A percentile compares a stretch with the other conserved stretches of the same genome.
These are phyloP conservation scores for Thalassiosira livingstoniorum DNA, from an alignment of 352 stramenopile genomes.

Conservation along the genomic window DNA sequence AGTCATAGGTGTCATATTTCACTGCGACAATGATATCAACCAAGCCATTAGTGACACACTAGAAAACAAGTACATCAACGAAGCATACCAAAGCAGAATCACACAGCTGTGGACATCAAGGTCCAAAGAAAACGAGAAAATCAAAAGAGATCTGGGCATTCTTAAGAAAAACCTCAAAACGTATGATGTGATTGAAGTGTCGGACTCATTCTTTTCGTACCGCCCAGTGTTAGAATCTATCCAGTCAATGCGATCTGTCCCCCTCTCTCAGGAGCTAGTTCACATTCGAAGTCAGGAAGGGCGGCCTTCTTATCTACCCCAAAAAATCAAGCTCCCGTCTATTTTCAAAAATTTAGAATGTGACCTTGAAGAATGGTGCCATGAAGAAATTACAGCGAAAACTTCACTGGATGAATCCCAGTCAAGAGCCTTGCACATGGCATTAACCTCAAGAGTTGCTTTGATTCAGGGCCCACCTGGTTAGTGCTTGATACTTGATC, in stretches of 20 bases:
- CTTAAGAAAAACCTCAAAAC: slow-evolving; percentile 34
- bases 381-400: slow-evolving; percentile 64
- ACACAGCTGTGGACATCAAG: neutral
- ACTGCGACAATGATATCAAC: slow-evolving; percentile 39
- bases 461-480: slow-evolving; percentile 88
- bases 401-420: slow-evolving; percentile 86
- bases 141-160: neutral
- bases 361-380: slow-evolving; percentile 38
- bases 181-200: slow-evolving; percentile 63
- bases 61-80: slow-evolving; percentile 35
- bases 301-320: slow-evolving; percentile 43
- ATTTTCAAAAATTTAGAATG: slow-evolving; percentile 33
- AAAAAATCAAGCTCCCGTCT: slow-evolving; percentile 29
- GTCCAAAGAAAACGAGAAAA: slow-evolving; percentile 6
- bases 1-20: slow-evolving; percentile 55
- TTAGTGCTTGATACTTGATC: neutral
- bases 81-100: slow-evolving; percentile 30
- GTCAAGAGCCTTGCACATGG: slow-evolving; percentile 60
- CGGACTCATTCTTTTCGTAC: slow-evolving; percentile 70
- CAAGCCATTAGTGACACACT: slow-evolving; percentile 40
- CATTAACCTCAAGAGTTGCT: slow-evolving; percentile 84
- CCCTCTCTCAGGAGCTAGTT: slow-evolving; percentile 54
- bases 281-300: neutral
- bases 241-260: slow-evolving; percentile 52
- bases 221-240: slow-evolving; percentile 53